A percentile compares a stretch with the other conserved stretches of the same genome.
Evolutionary conservation across 257 asterid species (phyloP).

Genomic region (Asclepias syriaca): DNA sequence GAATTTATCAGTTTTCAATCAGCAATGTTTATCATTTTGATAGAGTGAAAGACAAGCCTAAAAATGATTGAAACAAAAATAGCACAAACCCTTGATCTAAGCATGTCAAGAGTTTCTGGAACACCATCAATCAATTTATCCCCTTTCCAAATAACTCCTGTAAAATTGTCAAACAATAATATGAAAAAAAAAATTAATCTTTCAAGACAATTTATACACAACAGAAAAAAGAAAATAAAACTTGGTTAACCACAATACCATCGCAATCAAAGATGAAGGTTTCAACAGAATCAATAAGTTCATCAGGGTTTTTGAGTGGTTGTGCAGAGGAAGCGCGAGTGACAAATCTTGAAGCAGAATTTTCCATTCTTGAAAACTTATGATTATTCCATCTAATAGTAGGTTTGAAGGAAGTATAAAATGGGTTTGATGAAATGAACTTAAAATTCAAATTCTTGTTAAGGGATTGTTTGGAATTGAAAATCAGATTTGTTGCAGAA

Average conservation of each 20-base stretch:
- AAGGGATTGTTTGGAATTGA: conserved; percentile 25
- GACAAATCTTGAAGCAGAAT: conserved; percentile 32
- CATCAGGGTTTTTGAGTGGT: conserved; percentile 73
- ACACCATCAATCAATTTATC: conserved; percentile 93
- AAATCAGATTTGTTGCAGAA: conserved; percentile 35
- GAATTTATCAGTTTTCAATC: neutral
- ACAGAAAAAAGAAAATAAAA: neutral
- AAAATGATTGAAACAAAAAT: neutral
- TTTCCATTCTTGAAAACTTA: conserved; percentile 46
- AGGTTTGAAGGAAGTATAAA: conserved; percentile 33
- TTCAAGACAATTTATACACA: neutral
- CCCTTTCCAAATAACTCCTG: conserved; percentile 99
- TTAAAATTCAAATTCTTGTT: conserved; percentile 33
- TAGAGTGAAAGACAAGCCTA: neutral
- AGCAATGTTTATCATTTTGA: neutral
- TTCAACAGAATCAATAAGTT: conserved; percentile 83
- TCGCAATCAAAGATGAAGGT: conserved; percentile 97
- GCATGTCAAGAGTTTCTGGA: conserved; percentile 97
- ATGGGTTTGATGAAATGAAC: conserved; percentile 41
- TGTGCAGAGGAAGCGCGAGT: conserved; percentile 59
- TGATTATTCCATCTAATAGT: conserved; percentile 39
- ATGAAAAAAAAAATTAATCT: neutral
- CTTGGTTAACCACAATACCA: conserved; percentile 34
- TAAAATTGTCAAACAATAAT: conserved; percentile 6
- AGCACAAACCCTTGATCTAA: conserved; percentile 69